Base-by-base conservation (phyloP, 169 alveolate genomes). In the Babesia bovis region DNA sequence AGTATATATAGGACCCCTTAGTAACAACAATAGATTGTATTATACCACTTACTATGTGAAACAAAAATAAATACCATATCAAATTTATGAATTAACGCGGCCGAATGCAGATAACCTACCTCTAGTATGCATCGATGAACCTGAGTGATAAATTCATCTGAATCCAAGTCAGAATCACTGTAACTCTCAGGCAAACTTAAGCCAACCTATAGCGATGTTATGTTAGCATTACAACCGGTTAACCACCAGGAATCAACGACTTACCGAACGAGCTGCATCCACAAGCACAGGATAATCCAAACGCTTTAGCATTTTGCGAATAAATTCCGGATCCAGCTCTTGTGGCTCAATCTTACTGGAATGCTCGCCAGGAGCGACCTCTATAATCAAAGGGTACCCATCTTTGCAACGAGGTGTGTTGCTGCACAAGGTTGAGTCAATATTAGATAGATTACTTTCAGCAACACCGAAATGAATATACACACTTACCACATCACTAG, bases 211-310 rank as follows among this genome's bases (percentile, higher is more conserved):
- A 30, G 57, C 30, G 40, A 32, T 19, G 45, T 6, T 1, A 13
- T n/a, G 50, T 35, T 53, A 40, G 10, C 49, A 15, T 40, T 12
- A 40, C 15, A 40, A 15, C 15, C 15, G 49, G 10, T 10, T 40
- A 40, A 40, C 10, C 15, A 10, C 10, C 10, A 40, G 10, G 21
- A 40, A 50, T 50, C 30, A 10, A 50, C 10, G 21, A 26, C 74
- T 15, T 83, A 87, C 93, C 87, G 87, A 84, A 21, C 60, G 78
- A 38, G 91, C 93, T n/a, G 93, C 83, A 17, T 66, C 74, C 26
- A 51, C 76, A 52, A 88, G 67, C 42, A 82, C 91, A 25, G 53
- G 60, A 45, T 88, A 88, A 65, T 88, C 93, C 51, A 88, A 63
- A 57, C 90, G 83, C 32, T 76, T 38, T 35, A 88, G 74, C 67